phyloP scores from a whole-genome alignment of 2,329 filamentous ascomycete species.

The Epichloe scottii region DNA sequence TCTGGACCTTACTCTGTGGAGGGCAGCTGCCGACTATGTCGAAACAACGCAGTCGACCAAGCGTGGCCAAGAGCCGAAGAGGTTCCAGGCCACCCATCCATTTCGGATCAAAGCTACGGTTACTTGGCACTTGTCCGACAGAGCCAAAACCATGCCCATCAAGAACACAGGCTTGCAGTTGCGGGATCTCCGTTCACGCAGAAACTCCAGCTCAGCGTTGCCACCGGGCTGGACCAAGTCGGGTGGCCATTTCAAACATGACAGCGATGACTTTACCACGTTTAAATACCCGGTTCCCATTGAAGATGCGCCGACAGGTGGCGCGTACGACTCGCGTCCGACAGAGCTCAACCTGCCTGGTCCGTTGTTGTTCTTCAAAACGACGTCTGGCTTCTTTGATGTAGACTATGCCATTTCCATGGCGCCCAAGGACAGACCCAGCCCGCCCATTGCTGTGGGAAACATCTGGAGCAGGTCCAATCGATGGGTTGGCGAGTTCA shows the following conservation, averaged over 20 bases:
- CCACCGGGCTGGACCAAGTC: conserved; percentile 28
- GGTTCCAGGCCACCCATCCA: conserved; percentile 23
- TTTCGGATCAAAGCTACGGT: conserved; percentile 28
- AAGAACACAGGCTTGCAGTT: conserved; percentile 25
- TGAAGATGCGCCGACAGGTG: conserved; percentile 19
- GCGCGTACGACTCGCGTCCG: conserved; percentile 17
- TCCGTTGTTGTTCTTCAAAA: conserved; percentile 27
- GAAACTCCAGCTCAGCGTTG: conserved; percentile 17
- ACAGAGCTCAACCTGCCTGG: conserved; percentile 23
- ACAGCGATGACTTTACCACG: conserved; percentile 24
- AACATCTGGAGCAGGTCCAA: conserved; percentile 26
- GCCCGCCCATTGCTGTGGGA: conserved; percentile 29
- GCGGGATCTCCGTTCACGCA: conserved; percentile 25
- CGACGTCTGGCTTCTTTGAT: conserved; percentile 26
- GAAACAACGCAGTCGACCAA: conserved; percentile 22
- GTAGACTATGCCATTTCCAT: conserved; percentile 27
- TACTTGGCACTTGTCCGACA: conserved; percentile 28
- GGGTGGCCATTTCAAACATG: conserved; percentile 25
- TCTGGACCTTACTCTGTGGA: conserved; percentile 29
- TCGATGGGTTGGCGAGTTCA: conserved; percentile 29
- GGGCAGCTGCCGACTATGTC: conserved; percentile 30
- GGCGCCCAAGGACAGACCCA: conserved; percentile 21
- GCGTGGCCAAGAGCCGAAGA: conserved; percentile 19
- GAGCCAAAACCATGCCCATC: conserved; percentile 21
- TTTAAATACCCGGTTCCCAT: conserved; percentile 32